Conservation (phyloP, 768 basidiomycete genomes). For the Amanita rubescens region DNA sequence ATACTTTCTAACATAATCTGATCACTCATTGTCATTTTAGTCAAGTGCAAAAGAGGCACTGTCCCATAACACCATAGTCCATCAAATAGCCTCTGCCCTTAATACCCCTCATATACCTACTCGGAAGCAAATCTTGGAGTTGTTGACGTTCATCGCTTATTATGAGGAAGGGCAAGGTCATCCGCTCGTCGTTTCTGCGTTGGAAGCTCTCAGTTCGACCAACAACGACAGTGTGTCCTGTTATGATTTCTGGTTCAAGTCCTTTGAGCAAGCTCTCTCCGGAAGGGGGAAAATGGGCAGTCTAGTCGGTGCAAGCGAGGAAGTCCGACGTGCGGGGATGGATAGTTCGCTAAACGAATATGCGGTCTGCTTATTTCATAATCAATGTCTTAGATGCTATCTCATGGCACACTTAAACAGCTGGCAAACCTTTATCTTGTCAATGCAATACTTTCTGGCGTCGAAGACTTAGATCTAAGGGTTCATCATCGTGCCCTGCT, state of each 20-base stretch:
- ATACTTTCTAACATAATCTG: constrained; percentile 1
- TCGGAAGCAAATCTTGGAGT: constrained; percentile 71
- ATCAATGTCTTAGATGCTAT: background rate
- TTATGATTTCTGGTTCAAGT: constrained; percentile 89
- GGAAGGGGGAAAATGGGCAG: constrained; percentile 95
- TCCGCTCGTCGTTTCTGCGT: constrained; percentile 62
- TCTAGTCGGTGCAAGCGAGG: constrained; percentile 90
- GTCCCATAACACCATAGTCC: constrained; percentile 63
- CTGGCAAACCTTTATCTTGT: constrained; percentile 68
- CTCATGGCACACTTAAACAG: constrained; percentile 26
- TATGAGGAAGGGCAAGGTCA: constrained; percentile 55
- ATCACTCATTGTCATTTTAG: constrained; percentile 27
- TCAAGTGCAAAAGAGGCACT: constrained; percentile 65
- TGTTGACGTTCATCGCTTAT: constrained; percentile 68
- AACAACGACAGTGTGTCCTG: constrained; percentile 55
- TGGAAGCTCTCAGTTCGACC: constrained; percentile 64
- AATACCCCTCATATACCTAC: constrained; percentile 76
- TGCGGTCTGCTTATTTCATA: constrained; percentile 47
- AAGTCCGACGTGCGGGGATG: constrained; percentile 61
- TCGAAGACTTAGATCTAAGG: constrained; percentile 78
- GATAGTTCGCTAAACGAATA: constrained; percentile 77
- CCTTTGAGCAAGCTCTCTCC: constrained; percentile 63
- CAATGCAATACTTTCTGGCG: constrained; percentile 51
- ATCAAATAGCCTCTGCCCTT: constrained; percentile 74
- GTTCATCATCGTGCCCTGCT: constrained; percentile 84